These are phyloP conservation scores for Thuidium tamariscinum DNA, from an alignment of 225 moss, liverwort and hornwort species.

Conservation along the genomic window DNA sequence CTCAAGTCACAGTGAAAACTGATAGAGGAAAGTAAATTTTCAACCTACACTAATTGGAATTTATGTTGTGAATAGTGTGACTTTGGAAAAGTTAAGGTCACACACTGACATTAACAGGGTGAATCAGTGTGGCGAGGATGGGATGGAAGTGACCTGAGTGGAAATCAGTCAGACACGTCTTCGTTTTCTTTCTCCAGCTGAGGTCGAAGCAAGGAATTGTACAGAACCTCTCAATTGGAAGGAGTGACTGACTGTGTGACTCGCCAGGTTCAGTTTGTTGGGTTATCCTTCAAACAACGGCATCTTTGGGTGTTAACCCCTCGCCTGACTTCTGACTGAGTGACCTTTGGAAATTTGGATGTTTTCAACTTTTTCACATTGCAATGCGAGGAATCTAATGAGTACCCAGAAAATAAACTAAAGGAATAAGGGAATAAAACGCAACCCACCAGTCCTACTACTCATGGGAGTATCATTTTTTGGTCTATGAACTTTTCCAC, in stretches of 20 bases:
- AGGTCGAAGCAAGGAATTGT: background rate
- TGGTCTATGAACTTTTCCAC: background rate
- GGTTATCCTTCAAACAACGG: background rate
- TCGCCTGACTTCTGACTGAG: too few species aligned
- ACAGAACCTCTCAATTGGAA: background rate
- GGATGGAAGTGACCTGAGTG: background rate
- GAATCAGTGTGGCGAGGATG: background rate
- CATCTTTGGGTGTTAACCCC: background rate
- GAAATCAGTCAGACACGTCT: background rate
- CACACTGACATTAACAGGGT: too few species aligned
- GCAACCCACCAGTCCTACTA: background rate
- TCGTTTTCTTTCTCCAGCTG: background rate
- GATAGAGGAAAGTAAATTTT: background rate
- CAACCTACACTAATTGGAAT: background rate
- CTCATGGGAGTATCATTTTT: too few species aligned
- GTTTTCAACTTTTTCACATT: background rate
- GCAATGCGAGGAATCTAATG: background rate
- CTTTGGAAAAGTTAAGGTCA: background rate
- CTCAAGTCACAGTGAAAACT: background rate
- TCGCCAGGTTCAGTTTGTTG: background rate
- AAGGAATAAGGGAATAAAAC: too few species aligned
- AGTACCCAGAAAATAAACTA: background rate
- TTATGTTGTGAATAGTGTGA: background rate
- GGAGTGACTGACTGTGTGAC: background rate
- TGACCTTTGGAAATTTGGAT: background rate